Evolutionary conservation across 1,284 basidiomycete species (phyloP).

Genomic region (Heliocybe sulcata): DNA sequence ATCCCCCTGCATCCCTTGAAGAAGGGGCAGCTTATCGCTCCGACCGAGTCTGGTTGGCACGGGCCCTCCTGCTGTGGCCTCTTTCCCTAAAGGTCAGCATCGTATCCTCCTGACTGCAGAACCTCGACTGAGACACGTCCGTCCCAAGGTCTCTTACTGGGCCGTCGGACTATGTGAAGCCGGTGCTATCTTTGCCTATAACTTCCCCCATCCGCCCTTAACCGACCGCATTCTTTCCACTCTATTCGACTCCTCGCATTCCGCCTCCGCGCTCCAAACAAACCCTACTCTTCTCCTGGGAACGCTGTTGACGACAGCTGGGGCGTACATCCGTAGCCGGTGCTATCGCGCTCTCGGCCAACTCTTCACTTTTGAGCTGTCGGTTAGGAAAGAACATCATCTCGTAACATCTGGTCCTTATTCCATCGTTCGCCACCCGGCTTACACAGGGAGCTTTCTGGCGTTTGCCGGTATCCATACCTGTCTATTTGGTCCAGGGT

Average conservation of each 20-base stretch:
- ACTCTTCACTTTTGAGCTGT: constrained; percentile 8
- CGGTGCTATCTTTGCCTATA: neutral
- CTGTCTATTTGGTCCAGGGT: neutral
- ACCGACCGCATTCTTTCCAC: neutral
- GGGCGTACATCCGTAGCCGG: neutral
- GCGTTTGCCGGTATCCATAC: neutral
- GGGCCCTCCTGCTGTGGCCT: neutral
- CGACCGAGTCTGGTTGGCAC: neutral
- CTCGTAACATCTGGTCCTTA: constrained; percentile 9
- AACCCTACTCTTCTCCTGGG: neutral
- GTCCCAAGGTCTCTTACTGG: neutral
- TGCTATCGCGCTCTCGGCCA: constrained; percentile 4
- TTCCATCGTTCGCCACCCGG: constrained; percentile 8
- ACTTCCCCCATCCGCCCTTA: neutral
- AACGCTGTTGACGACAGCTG: neutral
- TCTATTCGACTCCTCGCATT: neutral
- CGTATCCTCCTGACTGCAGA: neutral
- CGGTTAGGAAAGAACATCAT: constrained; percentile 7
- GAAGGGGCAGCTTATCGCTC: neutral
- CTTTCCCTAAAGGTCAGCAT: neutral
- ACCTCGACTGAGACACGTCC: neutral
- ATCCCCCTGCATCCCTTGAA: neutral
- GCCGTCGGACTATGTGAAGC: neutral
- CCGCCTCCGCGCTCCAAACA: neutral
- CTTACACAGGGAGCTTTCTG: constrained; percentile 5